Evolutionary conservation across 2,329 filamentous ascomycete genomes (phyloP).

Genomic region (Helotiales sp.): DNA sequence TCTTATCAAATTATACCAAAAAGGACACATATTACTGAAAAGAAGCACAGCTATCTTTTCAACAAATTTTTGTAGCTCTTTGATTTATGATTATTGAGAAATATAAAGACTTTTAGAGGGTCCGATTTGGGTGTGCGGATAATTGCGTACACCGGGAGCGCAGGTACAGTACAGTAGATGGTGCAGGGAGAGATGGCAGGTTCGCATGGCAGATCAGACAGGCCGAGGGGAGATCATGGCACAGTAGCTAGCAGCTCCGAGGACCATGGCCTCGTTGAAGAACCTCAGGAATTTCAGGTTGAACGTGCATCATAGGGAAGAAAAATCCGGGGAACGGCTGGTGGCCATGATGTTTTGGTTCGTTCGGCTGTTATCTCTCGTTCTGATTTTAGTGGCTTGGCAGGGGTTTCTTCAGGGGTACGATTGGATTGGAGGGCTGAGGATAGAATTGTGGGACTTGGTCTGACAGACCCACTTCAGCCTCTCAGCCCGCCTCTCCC

Average conservation of each 20-base stretch:
- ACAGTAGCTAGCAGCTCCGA: neutral
- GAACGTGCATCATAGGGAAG: neutral
- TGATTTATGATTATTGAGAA: no score
- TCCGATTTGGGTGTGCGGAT: no score
- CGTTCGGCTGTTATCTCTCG: neutral
- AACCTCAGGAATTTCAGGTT: neutral
- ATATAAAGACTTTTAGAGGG: no score
- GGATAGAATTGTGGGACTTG: neutral
- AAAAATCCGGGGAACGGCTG: constrained; percentile 13
- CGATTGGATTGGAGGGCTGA: neutral
- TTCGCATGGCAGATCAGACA: neutral
- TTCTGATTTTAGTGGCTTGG: neutral
- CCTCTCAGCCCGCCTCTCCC: no score
- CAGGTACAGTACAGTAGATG: no score
- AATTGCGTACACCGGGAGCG: no score
- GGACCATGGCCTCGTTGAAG: neutral
- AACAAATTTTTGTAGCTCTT: no score
- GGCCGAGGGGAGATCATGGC: neutral
- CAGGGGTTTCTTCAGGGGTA: neutral
- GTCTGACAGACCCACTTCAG: constrained; percentile 12
- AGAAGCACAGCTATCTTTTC: no score
- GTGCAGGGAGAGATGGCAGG: neutral
- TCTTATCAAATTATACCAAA: no score
- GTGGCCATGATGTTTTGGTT: neutral
- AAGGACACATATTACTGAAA: no score